Conservation (phyloP, 768 basidiomycete genomes). For the Pisolithus marmoratus region DNA sequence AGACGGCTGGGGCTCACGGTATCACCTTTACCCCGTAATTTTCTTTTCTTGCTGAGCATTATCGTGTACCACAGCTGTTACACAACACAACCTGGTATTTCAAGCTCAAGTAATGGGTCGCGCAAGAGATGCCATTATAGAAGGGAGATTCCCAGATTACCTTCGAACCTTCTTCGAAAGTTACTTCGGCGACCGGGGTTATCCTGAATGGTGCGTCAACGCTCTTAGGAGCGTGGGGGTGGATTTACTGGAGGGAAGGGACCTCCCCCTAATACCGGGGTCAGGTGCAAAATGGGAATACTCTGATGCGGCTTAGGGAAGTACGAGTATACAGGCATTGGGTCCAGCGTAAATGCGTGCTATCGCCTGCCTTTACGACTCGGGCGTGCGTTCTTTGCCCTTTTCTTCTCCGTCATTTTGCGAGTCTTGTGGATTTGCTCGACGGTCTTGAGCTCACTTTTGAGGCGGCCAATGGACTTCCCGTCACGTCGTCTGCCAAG, state of each 20-base stretch:
- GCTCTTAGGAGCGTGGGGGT: conserved; percentile 80
- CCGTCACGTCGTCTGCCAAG: conserved; percentile 45
- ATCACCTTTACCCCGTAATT: conserved; percentile 20
- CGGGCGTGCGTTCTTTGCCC: conserved; percentile 79
- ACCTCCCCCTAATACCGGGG: conserved; percentile 50
- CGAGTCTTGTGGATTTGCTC: conserved; percentile 84
- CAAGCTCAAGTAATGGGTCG: conserved; percentile 86
- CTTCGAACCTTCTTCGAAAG: conserved; percentile 67
- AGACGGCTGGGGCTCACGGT: conserved; percentile 87
- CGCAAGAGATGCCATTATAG: conserved; percentile 74
- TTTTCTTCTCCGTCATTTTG: conserved; percentile 56
- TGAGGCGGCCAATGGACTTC: conserved; percentile 60
- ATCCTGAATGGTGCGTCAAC: conserved; percentile 86
- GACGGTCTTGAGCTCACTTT: conserved; percentile 77
- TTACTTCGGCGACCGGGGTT: conserved; percentile 74
- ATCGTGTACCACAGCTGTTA: conserved; percentile 51
- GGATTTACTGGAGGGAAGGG: conserved; percentile 59
- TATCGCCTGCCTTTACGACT: conserved; percentile 31
- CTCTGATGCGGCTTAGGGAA: conserved; percentile 33
- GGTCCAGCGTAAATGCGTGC: conserved; percentile 2
- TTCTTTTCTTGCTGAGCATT: conserved; percentile 8
- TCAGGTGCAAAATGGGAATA: conserved; percentile 81
- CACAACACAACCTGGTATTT: conserved; percentile 79
- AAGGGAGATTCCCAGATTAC: conserved; percentile 73
- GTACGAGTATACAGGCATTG: conserved; percentile 1